Percentiles rank a stretch among this genome's conserved stretches.
phyloP scores from a whole-genome alignment of 2,329 filamentous ascomycete genomes.

The Sporothrix protearum region DNA sequence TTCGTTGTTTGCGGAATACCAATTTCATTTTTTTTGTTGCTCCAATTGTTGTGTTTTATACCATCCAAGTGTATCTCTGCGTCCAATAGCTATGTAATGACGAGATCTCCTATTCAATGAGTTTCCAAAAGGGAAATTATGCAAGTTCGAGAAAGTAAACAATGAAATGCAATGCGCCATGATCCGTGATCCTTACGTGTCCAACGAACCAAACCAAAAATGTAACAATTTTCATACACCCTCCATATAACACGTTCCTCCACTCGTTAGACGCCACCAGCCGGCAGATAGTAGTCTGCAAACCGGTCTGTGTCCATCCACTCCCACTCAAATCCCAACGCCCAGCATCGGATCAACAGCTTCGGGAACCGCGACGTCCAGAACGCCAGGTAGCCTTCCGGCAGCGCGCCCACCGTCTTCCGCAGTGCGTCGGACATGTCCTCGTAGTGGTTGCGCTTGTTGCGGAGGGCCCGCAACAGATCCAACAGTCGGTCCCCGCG shows the following conservation, averaged over 20 bases:
- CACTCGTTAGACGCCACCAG: conserved; percentile 30
- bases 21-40: not conserved
- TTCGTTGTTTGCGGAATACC: not conserved
- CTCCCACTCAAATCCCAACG: conserved; percentile 63
- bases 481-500: conserved; percentile 80
- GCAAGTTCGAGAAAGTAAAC: not conserved
- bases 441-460: conserved; percentile 97
- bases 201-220: not conserved
- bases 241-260: not conserved
- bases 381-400: conserved; percentile 77
- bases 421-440: conserved; percentile 84
- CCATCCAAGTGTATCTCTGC: not conserved
- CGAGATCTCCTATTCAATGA: not conserved
- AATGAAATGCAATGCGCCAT: not conserved
- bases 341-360: conserved; percentile 74
- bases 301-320: conserved; percentile 65
- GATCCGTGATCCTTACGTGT: not conserved
- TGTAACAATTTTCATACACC: not conserved
- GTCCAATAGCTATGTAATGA: not conserved
- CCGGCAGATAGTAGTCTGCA: conserved; percentile 63
- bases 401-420: conserved; percentile 64
- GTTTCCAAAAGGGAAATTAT: not conserved
- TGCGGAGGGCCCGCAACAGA: conserved; percentile 79
- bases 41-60: too few species aligned
- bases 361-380: conserved; percentile 79